Conservation (phyloP, 1,284 basidiomycete genomes). For the Jaminaea rosea region DNA sequence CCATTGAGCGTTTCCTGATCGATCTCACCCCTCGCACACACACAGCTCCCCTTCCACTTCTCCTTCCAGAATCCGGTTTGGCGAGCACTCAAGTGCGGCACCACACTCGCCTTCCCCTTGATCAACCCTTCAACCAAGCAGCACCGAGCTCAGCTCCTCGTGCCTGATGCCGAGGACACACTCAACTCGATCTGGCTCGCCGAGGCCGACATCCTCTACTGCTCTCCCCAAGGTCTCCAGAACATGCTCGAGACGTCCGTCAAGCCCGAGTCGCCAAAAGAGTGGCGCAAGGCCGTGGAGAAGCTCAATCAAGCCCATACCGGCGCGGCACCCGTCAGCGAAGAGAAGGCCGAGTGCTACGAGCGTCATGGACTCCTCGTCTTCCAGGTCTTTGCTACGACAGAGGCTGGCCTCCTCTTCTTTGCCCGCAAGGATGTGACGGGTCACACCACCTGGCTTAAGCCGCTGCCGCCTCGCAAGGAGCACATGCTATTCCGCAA, state of each 20-base stretch:
- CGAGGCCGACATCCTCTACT: background rate
- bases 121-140: background rate
- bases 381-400: background rate
- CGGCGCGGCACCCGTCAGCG: background rate
- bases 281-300: background rate
- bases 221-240: background rate
- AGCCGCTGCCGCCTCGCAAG: background rate
- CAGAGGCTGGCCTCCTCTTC: background rate
- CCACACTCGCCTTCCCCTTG: background rate
- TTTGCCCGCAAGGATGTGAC: background rate
- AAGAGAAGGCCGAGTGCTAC: background rate
- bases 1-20: background rate
- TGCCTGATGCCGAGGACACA: background rate
- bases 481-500: background rate
- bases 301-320: background rate
- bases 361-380: background rate
- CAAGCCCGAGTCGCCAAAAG: background rate
- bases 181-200: background rate
- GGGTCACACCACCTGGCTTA: background rate
- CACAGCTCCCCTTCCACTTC: conserved; percentile 1
- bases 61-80: conserved; percentile 1
- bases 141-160: background rate
- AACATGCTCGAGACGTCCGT: background rate
- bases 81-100: background rate
- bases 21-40: background rate